Evolutionary conservation across 345 rosid species (phyloP), one percentile per base, ranked within the genome.

Genomic region (Eucalyptus viminalis): DNA sequence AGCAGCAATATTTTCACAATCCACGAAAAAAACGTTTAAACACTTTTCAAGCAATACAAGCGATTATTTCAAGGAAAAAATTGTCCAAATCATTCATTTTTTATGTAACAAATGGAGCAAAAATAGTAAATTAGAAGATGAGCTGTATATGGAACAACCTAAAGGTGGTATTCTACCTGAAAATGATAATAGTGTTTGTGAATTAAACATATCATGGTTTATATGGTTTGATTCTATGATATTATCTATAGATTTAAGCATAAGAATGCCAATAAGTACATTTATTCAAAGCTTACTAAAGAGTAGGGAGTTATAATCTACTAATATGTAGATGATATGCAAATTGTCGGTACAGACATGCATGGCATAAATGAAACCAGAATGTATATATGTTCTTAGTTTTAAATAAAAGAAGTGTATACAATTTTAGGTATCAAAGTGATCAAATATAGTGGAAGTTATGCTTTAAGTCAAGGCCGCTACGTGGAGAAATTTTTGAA

Each of bases 291-390:
- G 67, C 29, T 60, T 27, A 60, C 67, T 60, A 60, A 60, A 60
- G 31, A 60, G 67, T 25, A 27, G 29, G 31, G 14, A 60, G 31
- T 60, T 60, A 56, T 6, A 60, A 60, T 5, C 0, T 60, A 27
- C 31, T 60, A 6, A 60, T 60, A 60, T 60, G 67, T 3, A 60
- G 0, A 60, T 60, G 67, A 60, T 60, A 60, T 60, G 67, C 67
- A 11, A 60, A 60, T 60, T 60, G n/a, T 27, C 14, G 0, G 0
- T 27, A 60, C n/a, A 12, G 27, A 2, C 0, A 60, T 60, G 67
- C 13, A 60, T 1, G 16, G 14, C n/a, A 60, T 60, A 60, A 60
- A 60, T 27, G 67, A 11, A 60, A 27, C 67, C 1, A 6, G 0
- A 60, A 60, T 25, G 31, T 60, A 25, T 60, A 11, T 5, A 60